These are phyloP conservation scores for Sporisorium graminicola DNA, from an alignment of 1,284 basidiomycete species.

Conservation along the genomic window DNA sequence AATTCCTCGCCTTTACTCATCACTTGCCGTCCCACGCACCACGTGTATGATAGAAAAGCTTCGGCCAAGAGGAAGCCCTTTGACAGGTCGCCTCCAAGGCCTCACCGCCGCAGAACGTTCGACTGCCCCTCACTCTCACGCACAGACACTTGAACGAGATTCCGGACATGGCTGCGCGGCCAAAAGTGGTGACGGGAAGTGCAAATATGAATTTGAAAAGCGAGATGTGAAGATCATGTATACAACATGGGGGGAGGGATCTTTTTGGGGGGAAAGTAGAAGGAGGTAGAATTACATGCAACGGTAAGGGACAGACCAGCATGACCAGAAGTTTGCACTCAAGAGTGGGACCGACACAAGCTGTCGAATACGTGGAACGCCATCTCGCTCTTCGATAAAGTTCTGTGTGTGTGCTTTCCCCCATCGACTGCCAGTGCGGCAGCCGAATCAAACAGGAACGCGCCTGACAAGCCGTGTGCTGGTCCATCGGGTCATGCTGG, in stretches of 20 bases:
- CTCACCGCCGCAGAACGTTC: neutral
- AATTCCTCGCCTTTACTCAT: too few species aligned
- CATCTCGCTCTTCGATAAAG: slow-evolving; percentile 47
- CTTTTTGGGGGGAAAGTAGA: slow-evolving; percentile 17
- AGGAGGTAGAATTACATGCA: slow-evolving; percentile 48
- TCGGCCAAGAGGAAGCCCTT: too few species aligned
- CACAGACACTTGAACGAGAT: neutral
- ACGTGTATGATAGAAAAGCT: too few species aligned
- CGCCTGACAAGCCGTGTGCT: neutral
- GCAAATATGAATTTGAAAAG: slow-evolving; percentile 29
- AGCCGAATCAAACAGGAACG: slow-evolving; percentile 6
- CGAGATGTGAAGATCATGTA: slow-evolving; percentile 29
- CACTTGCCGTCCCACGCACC: too few species aligned
- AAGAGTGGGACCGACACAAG: neutral
- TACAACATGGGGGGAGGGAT: slow-evolving; percentile 7
- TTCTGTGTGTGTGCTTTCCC: slow-evolving; percentile 17
- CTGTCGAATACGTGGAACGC: neutral
- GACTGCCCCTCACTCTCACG: neutral
- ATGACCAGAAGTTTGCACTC: neutral
- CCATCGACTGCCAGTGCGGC: neutral
- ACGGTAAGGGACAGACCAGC: neutral
- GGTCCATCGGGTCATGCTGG: neutral
- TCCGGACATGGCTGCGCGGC: neutral
- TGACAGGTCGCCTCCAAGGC: too few species aligned
- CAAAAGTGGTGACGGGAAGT: neutral